Conservation (phyloP, 176 grass and related monocot genomes). For the Aegilops longissima region DNA sequence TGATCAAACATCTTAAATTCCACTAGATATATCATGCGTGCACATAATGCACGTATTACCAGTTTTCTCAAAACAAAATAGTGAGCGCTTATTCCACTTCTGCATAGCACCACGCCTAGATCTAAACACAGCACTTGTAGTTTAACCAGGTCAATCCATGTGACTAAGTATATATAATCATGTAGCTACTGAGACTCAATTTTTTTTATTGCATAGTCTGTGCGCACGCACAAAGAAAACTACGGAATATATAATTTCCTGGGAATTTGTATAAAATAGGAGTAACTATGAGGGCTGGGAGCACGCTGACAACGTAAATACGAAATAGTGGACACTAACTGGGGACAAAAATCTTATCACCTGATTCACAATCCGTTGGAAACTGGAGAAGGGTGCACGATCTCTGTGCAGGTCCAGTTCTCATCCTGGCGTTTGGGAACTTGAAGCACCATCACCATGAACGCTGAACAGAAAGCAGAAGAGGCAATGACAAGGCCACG, state of each 20-base stretch:
- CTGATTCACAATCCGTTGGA: constrained; percentile 37
- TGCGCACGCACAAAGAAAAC: constrained; percentile 32
- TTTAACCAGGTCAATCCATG: constrained; percentile 5
- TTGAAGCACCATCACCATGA: constrained; percentile 49
- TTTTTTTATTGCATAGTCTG: neutral
- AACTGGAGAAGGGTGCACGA: constrained; percentile 31
- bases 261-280: constrained; percentile 20
- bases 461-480: constrained; percentile 34
- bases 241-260: neutral
- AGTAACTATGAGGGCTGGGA: neutral
- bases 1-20: neutral
- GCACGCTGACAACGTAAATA: neutral
- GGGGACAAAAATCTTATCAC: constrained; percentile 35
- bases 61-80: neutral
- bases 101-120: constrained; percentile 10
- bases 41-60: neutral
- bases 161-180: constrained; percentile 2
- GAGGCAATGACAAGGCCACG: constrained; percentile 34
- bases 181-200: neutral
- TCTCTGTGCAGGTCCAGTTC: constrained; percentile 41
- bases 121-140: constrained; percentile 26
- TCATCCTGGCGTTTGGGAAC: constrained; percentile 49
- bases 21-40: neutral
- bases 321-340: neutral
- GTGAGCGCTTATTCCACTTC: neutral